Conservation (phyloP, 192 early-diverging fungal species). For the Coemansia sp. region DNA sequence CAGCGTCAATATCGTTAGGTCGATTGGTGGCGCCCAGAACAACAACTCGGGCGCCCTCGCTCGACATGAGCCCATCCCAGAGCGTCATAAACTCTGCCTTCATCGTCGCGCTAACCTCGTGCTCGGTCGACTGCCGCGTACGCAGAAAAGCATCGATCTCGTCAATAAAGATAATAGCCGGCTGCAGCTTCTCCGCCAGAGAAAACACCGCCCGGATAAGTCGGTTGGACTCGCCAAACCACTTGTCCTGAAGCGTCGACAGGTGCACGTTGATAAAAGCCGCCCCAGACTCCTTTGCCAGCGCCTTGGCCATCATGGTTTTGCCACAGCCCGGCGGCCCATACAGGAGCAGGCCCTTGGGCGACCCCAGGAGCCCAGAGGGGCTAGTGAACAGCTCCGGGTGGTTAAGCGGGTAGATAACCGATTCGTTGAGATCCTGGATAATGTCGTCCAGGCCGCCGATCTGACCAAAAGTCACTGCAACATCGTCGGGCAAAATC, state of each 20-base stretch:
- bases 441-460: constrained; percentile 93
- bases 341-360: constrained; percentile 93
- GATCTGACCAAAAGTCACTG: constrained; percentile 83
- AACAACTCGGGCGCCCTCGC: constrained; percentile 55
- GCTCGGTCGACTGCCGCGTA: constrained; percentile 83
- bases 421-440: constrained; percentile 86
- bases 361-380: constrained; percentile 84
- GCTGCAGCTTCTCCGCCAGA: constrained; percentile 90
- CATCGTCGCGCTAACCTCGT: constrained; percentile 98
- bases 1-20: constrained; percentile 96
- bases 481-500: constrained; percentile 88
- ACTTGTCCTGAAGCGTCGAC: constrained; percentile 96
- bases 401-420: constrained; percentile 93
- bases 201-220: constrained; percentile 90
- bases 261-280: constrained; percentile 98
- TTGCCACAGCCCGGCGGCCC: constrained; percentile 97
- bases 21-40: constrained; percentile 95
- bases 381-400: constrained; percentile 86
- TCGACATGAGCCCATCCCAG: constrained; percentile 90
- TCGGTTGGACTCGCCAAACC: constrained; percentile 97
- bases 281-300: constrained; percentile 95
- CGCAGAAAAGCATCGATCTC: constrained; percentile 98
- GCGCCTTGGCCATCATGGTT: constrained; percentile 97
- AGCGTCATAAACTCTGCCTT: constrained; percentile 99
- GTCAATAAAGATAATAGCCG: constrained; percentile 98